phyloP scores from a whole-genome alignment of 2,329 filamentous ascomycete species.

The Cladophialophora psammophila region DNA sequence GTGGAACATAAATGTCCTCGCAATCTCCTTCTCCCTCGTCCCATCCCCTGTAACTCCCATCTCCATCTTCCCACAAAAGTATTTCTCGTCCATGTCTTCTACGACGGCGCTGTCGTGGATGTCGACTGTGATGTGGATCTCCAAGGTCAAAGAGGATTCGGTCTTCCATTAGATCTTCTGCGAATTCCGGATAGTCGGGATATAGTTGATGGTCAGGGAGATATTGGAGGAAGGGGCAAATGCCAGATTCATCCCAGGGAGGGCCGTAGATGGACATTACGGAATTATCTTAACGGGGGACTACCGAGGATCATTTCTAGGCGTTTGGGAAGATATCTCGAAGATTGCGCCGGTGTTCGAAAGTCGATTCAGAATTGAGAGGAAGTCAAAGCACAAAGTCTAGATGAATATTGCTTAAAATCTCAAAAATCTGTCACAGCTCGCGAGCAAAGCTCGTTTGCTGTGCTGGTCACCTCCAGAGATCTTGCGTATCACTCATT shows the following conservation, averaged over 20 bases:
- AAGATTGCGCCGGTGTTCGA: not conserved
- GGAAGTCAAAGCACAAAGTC: not conserved
- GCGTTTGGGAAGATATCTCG: not conserved
- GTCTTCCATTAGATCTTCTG: not conserved
- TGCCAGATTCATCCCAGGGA: not conserved
- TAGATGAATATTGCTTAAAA: not conserved
- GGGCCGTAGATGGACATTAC: not conserved
- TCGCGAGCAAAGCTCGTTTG: not conserved
- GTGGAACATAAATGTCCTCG: not conserved
- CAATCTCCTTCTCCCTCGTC: not conserved
- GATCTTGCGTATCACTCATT: not conserved
- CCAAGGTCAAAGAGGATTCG: not conserved
- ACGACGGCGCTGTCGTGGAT: not conserved
- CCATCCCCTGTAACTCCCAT: not conserved
- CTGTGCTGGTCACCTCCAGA: not conserved
- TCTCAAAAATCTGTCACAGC: not conserved
- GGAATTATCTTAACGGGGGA: not conserved
- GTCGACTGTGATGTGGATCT: not conserved
- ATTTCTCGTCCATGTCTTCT: not conserved
- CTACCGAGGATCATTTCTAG: not conserved
- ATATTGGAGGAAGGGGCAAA: not conserved
- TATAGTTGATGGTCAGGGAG: not conserved
- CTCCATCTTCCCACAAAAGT: not conserved
- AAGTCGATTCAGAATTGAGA: not conserved
- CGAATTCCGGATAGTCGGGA: not conserved